Conservation (phyloP, 2,329 filamentous ascomycete species). For the Karstenula rhodostoma region DNA sequence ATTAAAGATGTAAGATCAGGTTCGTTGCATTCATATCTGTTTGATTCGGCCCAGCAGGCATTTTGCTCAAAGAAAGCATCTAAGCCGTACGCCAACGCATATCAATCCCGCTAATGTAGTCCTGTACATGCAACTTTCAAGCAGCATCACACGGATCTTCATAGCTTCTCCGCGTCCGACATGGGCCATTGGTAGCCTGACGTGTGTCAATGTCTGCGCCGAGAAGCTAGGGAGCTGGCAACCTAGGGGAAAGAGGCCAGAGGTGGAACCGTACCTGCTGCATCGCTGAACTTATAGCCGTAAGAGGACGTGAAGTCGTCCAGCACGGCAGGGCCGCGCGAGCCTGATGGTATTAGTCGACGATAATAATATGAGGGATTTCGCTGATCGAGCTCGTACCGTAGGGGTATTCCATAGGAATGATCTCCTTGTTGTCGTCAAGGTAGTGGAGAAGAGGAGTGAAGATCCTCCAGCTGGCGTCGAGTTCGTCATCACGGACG, state of each 20-base stretch:
- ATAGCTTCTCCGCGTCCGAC: slow-evolving; percentile 47
- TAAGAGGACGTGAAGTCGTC: slow-evolving; percentile 99
- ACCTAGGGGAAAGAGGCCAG: slow-evolving; percentile 13
- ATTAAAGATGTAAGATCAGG: not conserved
- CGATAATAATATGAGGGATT: slow-evolving; percentile 15
- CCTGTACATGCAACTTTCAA: slow-evolving; percentile 28
- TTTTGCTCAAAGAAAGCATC: not conserved
- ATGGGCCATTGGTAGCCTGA: slow-evolving; percentile 53
- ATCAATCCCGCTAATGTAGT: slow-evolving; percentile 8
- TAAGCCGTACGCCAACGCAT: slow-evolving; percentile 3
- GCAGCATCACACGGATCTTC: slow-evolving; percentile 19
- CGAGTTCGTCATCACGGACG: slow-evolving; percentile 72
- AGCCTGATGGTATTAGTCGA: slow-evolving; percentile 67
- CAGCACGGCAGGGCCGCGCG: slow-evolving; percentile 91
- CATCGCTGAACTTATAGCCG: slow-evolving; percentile 98
- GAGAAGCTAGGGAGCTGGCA: not conserved
- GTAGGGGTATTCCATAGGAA: slow-evolving; percentile 99
- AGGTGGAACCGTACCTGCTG: slow-evolving; percentile 67
- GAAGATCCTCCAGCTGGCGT: slow-evolving; percentile 98
- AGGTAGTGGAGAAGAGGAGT: slow-evolving; percentile 97
- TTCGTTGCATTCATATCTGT: slow-evolving; percentile 22
- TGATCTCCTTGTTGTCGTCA: slow-evolving; percentile 98
- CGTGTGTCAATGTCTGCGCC: slow-evolving; percentile 26
- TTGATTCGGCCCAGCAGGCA: not conserved
- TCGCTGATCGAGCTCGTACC: slow-evolving; percentile 66